Evolutionary conservation across 129 eudicot genomes (phyloP), one percentile per base, ranked within the genome.

Genomic region (Centaurea solstitialis): DNA sequence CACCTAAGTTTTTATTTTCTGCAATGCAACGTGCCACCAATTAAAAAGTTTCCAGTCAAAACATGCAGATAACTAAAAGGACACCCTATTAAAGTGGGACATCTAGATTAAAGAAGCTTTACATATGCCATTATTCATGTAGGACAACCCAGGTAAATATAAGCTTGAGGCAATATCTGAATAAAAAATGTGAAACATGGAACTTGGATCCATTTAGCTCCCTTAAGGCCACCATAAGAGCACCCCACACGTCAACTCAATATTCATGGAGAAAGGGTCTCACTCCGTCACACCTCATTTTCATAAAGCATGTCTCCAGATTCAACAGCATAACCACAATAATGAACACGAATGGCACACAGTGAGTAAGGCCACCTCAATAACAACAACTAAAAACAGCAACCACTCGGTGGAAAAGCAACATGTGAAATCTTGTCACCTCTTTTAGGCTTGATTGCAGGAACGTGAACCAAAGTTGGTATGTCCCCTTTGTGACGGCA

Each of bases 171-270:
- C 74, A 24, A 67, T 53, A 67, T 75, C 26, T 68, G 73, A 82
- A 68, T 12, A 41, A 75, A 47, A 64, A 41, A 81, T 65, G 53
- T 68, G 71, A 81, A 70, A 28, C 70, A 82, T 12, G 72, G 75
- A 86, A 82, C 74, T 70, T 71, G 75, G 90, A 74, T 78, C 75
- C 70, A 73, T 77, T 77, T 81, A 77, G 80, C 74, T 30, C 75
- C 86, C 83, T 84, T 28, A 50, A 37, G 20, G 41, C 45, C 73
- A 71, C 70, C 76, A 68, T 79, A 87, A 35, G 43, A 62, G 64
- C 82, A 79, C 81, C 72, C 77, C 81, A 84, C 84, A 84, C 11
- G 76, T 87, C 85, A 87, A 80, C 67, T 61, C 76, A 87, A 30
- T 50, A 12, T 59, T 68, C 30, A 77, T 68, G 39, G 15, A 30